Base-by-base conservation (phyloP, 257 asterid species). In the Henckelia pumila region DNA sequence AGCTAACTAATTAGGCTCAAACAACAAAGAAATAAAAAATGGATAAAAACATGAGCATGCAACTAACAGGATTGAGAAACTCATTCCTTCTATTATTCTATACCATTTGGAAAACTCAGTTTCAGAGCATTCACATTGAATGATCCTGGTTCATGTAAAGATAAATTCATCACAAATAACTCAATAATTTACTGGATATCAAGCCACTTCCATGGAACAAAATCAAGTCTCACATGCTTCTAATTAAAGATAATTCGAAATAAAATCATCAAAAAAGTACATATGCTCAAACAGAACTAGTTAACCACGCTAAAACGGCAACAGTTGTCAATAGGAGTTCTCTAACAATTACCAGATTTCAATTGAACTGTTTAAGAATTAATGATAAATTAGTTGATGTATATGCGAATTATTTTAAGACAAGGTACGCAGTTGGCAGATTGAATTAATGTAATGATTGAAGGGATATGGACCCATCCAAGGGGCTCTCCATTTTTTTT, bases 71-170 rank as follows among this genome's bases (percentile, higher is more conserved):
- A 40, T 40, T 13, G 7, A 40, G n/a, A 40, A 11, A 40, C 52
- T 40, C 52, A 14, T 40, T 57, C 22, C 66, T 64, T 72, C 28
- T 56, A 49, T 57, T 17, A 61, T 64, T 72, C 28, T 56, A 49
- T 52, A 22, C 37, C 22, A 71, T 47, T 47, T 5, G 21, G 55
- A 47, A 2, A 59, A 4, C 2, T 14, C 59, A 63, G 7, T 47
- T 47, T 59, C 25, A 26, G 76, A 37, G 63, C 63, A 32, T 22
- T 66, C 71, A 30, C 21, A 30, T 24, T 49, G 16, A 37, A 50
- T 33, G 55, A 29, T 33, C 37, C 28, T 9, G 33, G 25, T 50
- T 59, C 55, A 47, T 47, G 5, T 20, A 21, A 61, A 33, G 44
- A 8, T 23, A 20, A 40, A 47, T 47, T 19, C 21, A 23, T 56